These are phyloP conservation scores for Hypoxylon trugodes DNA, from an alignment of 495 filamentous ascomycete genomes.

Conservation along the genomic window DNA sequence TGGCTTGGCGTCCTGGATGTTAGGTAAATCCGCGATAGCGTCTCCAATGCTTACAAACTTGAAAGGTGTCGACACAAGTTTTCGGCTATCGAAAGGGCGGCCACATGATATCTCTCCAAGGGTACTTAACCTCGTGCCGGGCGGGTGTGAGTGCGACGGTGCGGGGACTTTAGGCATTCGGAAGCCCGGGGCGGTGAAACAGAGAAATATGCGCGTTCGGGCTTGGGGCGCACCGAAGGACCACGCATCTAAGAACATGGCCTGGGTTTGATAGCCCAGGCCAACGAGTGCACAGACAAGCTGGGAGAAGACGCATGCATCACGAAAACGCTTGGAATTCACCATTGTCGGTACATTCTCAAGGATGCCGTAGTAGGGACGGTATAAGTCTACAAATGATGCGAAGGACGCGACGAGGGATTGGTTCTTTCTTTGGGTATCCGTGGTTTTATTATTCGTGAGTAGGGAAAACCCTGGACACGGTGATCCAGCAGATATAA, in stretches of 20 bases:
- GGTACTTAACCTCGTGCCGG: slow-evolving; percentile 24
- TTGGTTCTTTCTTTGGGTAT: slow-evolving; percentile 64
- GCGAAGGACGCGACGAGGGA: slow-evolving; percentile 78
- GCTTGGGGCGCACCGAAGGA: slow-evolving; percentile 69
- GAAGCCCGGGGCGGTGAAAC: slow-evolving; percentile 69
- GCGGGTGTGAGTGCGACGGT: slow-evolving; percentile 68
- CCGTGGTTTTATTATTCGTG: slow-evolving; percentile 60
- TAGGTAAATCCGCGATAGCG: slow-evolving; percentile 66
- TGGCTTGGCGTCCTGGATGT: slow-evolving; percentile 62
- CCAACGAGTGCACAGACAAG: slow-evolving; percentile 73
- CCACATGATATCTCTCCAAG: slow-evolving; percentile 71
- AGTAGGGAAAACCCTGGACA: slow-evolving; percentile 75
- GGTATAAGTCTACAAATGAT: slow-evolving; percentile 75
- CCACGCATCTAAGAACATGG: slow-evolving; percentile 73
- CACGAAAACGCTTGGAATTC: slow-evolving; percentile 43
- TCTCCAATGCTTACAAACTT: slow-evolving; percentile 57
- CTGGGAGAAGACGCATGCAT: slow-evolving; percentile 71
- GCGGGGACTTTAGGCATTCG: slow-evolving; percentile 60
- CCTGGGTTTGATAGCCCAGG: slow-evolving; percentile 74
- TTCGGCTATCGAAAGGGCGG: slow-evolving; percentile 61
- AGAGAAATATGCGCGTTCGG: slow-evolving; percentile 70
- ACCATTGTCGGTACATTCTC: slow-evolving; percentile 77
- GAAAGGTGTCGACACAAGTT: slow-evolving; percentile 64
- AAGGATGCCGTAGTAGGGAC: slow-evolving; percentile 73
- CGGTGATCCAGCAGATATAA: slow-evolving; percentile 75